Evolutionary conservation across 208 protist genomes (phyloP), one percentile per base, ranked within the genome.

Genomic region (Crithidia thermophila): DNA sequence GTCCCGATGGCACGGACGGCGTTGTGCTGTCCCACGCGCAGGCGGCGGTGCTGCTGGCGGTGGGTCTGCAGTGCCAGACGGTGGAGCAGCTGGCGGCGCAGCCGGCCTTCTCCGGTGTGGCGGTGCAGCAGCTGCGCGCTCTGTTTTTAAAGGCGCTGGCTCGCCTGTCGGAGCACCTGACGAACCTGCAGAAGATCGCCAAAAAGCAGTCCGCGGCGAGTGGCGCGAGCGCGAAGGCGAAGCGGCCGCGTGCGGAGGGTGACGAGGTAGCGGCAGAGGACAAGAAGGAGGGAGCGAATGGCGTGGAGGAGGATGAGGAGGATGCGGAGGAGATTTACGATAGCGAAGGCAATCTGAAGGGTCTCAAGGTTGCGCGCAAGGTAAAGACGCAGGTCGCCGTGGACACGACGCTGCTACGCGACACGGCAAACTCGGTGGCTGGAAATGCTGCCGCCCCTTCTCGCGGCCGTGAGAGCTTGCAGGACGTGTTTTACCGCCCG

Each of bases 61-160:
- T 99, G 0, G 98, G 98, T 0, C 84, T 99, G 40, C 98, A 97
- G 79, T 93, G 90, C 68, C 70, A 74, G 28, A 93, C 85, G 3
- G 42, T 94, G 13, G 88, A 97, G 28, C 34, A 91, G 55, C 66
- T 94, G n/a, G 51, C 66, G 2, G 13, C 70, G 16, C 88, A 94
- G 53, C 23, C 72, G 1, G 74, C 81, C 16, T 97, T 97, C 58
- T 46, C 67, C 0, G 81, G 78, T 0, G 83, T 95, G 20, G 65
- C 84, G 20, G 14, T 60, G 46, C 90, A 94, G 70, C 93, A 97
- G 75, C 88, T 97, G 31, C 81, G 88, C 23, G 85, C 90, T 13
- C 91, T 94, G 53, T 84, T 94, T 28, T 85, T 94, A n/a, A 97
- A 97, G 60, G 85, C 79, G 8, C 66, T 95, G 36, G 56, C 81